Base-by-base conservation (phyloP, 2,329 filamentous ascomycete genomes). In the Neobulgaria alba region DNA sequence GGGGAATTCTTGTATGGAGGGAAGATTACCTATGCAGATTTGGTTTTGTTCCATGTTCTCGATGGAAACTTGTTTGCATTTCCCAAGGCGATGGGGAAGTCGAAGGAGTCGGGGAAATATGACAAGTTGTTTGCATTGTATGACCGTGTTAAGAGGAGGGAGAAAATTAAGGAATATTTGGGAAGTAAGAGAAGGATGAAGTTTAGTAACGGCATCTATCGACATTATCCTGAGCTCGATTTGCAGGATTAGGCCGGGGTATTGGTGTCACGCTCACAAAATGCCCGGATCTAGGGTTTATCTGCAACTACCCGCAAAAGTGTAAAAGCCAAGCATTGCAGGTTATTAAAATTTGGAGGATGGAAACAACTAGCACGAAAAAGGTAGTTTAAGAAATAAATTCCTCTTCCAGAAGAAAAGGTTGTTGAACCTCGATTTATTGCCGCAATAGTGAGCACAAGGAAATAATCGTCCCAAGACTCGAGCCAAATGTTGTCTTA, bases 181-280 rank as follows among this genome's bases (percentile, higher is more conserved):
- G 69, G 61, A 15, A 88, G 83, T 59, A 68, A 76, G 3, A 71
- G 79, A 47, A 68, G 83, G 30, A 57, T 72, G 55, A 60, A 68
- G 38, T 90, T 85, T 56, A 64, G 67, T 0, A 61, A 70, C 46
- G 83, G 84, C 1, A 72, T 90, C 32, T 90, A 77, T 57, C 69
- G 85, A 26, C 66, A 84, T 53, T 89, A 90, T 55, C 71, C 77
- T 2, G 84, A 89, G 64, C 60, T 90, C 37, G 84, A 89, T 51
- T 26, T 26, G 23, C 23, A 26, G 23, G 23, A 26, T 7, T 26
- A 26, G 23, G 23, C n/a, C n/a, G n/a, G n/a, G n/a, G n/a, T n/a
- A n/a, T n/a, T n/a, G n/a, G n/a, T n/a, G n/a, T n/a, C n/a, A n/a
- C n/a, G n/a, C n/a, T n/a, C n/a, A n/a, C n/a, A n/a, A n/a, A n/a